Percentiles rank a stretch among this genome's conserved stretches.
These are phyloP conservation scores for Hawksworthiomyces lignivorus DNA, from an alignment of 2,329 filamentous ascomycete species.

Conservation along the genomic window DNA sequence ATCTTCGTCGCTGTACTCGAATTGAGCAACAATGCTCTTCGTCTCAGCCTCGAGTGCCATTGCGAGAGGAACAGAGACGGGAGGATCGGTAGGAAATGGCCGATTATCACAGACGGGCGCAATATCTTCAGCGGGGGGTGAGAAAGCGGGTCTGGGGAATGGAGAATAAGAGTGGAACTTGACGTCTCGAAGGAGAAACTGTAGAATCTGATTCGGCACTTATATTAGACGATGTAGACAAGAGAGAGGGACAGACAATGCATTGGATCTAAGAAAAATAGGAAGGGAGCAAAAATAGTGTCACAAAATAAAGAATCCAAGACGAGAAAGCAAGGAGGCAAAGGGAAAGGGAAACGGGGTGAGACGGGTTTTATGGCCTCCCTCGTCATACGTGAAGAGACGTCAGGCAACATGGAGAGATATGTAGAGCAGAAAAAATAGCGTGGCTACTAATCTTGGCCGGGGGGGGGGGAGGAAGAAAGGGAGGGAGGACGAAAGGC, in stretches of 20 bases:
- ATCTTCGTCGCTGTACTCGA: slow-evolving; percentile 73
- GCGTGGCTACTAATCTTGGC: too few relatives aligned
- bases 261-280: too few relatives aligned
- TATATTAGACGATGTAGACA: too few relatives aligned
- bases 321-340: not conserved
- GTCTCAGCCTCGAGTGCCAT: slow-evolving; percentile 65
- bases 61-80: slow-evolving; percentile 46
- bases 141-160: slow-evolving; percentile 29
- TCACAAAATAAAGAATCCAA: too few relatives aligned
- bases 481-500: slow-evolving; percentile 1
- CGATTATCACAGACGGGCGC: slow-evolving; percentile 46
- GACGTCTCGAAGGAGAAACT: slow-evolving; percentile 44
- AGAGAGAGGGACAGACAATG: too few relatives aligned
- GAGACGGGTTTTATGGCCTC: slow-evolving; percentile 2
- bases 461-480: not conserved
- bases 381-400: too few relatives aligned
- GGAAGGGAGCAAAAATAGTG: too few relatives aligned
- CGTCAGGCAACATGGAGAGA: too few relatives aligned
- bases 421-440: too few relatives aligned
- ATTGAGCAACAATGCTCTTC: slow-evolving; percentile 71
- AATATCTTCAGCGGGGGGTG: slow-evolving; percentile 31
- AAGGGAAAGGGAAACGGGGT: not conserved
- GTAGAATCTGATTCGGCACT: slow-evolving; percentile 20
- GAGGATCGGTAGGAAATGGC: slow-evolving; percentile 46
- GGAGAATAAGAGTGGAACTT: slow-evolving; percentile 35